Conservation (phyloP, 2,329 filamentous ascomycete genomes). For the Scytalidium lignicola region DNA sequence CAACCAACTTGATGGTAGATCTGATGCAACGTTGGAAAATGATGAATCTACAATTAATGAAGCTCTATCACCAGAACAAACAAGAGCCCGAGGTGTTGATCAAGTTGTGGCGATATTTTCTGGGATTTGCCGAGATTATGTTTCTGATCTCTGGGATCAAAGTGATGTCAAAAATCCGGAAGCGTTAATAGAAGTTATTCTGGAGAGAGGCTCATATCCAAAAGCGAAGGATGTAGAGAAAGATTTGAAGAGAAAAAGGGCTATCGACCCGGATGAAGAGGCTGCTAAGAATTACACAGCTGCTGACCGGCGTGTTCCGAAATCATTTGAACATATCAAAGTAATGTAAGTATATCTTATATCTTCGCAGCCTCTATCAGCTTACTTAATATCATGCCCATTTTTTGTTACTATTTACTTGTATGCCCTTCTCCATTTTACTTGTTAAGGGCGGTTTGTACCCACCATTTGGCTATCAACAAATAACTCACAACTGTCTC, state of each 20-base stretch:
- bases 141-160: slow-evolving; percentile 31
- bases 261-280: slow-evolving; percentile 30
- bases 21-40: neutral
- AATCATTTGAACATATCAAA: slow-evolving; percentile 6
- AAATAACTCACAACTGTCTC: too few species aligned
- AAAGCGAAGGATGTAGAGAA: slow-evolving; percentile 32
- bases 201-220: slow-evolving; percentile 37
- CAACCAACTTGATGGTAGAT: neutral
- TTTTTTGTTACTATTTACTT: too few species aligned
- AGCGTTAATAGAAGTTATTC: slow-evolving; percentile 30
- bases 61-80: neutral
- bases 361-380: too few species aligned
- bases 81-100: slow-evolving; percentile 21
- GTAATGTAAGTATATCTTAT: slow-evolving; percentile 12
- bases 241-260: slow-evolving; percentile 30
- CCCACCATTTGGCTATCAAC: too few species aligned
- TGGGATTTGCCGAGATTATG: slow-evolving; percentile 37
- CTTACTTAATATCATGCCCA: too few species aligned
- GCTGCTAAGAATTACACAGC: slow-evolving; percentile 28
- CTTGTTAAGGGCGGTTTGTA: too few species aligned
- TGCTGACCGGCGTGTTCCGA: slow-evolving; percentile 19
- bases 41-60: slow-evolving; percentile 2
- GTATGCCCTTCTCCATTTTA: too few species aligned
- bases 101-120: slow-evolving; percentile 40
- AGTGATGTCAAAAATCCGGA: slow-evolving; percentile 15